Base-by-base conservation (phyloP, 2,329 filamentous ascomycete species). In the Metarhizium album region DNA sequence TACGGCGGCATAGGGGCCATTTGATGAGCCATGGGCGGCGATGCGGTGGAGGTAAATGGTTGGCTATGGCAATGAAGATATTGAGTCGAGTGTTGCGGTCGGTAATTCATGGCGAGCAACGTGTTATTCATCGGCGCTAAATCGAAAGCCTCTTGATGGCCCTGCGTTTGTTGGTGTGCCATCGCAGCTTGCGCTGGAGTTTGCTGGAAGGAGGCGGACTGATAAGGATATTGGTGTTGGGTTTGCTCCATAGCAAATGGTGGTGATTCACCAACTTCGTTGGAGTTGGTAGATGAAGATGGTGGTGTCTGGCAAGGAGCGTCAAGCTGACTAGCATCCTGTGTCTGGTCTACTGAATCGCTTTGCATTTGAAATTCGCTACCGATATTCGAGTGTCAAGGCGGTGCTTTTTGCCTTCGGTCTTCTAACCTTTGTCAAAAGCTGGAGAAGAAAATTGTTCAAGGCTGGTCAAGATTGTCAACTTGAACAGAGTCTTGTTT, bases 101-200 rank as follows among this genome's bases (percentile, higher is more conserved):
- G 67, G 57, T 72, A 74, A 6, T 59, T 60, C 23, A 62, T 53
- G 33, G 68, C 66, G 0, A 75, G 74, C 29, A 78, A 63, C 46
- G 71, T 61, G 54, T 65, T 70, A 29, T 64, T 63, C 67, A 79
- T 69, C 16, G 64, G 55, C 20, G 58, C 62, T 74, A 78, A 75
- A 56, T 73, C 74, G 61, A 74, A 79, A 7, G 67, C 62, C 4
- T 56, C 67, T 45, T 59, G 57, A 14, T 59, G 58, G 31, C 51
- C 49, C 1, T 52, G 56, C 4, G 57, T 48, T 18, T 58, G 54
- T 37, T 64, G 60, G 43, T 64, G 61, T 47, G 64, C 55, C 67
- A 74, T 71, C 50, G 73, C 70, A 55, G 70, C 64, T 50, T 75
- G 73, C 6, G 8, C 31, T 20, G 46, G 33, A 3, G 45, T 33